Base-by-base conservation (phyloP, 2,329 filamentous ascomycete genomes). In the Colletotrichum orchidophilum region DNA sequence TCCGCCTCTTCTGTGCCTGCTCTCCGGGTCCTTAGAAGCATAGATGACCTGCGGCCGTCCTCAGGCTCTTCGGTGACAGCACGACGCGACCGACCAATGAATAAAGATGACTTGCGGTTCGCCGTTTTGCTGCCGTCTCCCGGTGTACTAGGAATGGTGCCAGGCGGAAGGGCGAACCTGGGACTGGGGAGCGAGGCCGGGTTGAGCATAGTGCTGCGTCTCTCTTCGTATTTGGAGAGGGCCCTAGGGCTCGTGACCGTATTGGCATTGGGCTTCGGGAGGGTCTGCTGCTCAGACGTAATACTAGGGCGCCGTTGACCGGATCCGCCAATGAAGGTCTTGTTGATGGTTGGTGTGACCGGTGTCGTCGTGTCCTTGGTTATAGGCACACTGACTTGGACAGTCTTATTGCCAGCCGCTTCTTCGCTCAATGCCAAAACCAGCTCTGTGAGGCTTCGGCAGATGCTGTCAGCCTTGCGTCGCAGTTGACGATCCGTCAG, bases 401-500 rank as follows among this genome's bases (percentile, higher is more conserved):
- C 72, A 33, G 78, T 75, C 73, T 83, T 84, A 21, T 74, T 73
- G 62, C 82, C 81, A 2, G 79, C 77, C 3, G 78, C 79, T 50
- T 90, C 88, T 73, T 94, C 93, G 33, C 91, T 91, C 64, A 99
- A 84, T 1, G 95, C 93, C 66, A 99, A 88, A 78, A 94, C 97
- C 7, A 99, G 86, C 80, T 99, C 96, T 0, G 96, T 98, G 74
- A 99, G 83, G 77, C 93, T 96, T 64, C 96, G 92, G 80, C 96
- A 98, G 78, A 99, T 91, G 77, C 93, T 95, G 78, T 99, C 96
- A 31, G 94, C 94, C 81, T 97, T 98, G 73, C 96, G 91, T 59
- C 95, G 91, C 18, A 97, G 86, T 78, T 97, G 94, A 61, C 96
- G 90, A 79, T 99, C 96, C 1, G 93, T 92, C 12, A 91, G 82